Evolutionary conservation across 192 early-diverging fungal genomes (phyloP), one percentile per base, ranked within the genome.

Genomic region (Podila horticola): DNA sequence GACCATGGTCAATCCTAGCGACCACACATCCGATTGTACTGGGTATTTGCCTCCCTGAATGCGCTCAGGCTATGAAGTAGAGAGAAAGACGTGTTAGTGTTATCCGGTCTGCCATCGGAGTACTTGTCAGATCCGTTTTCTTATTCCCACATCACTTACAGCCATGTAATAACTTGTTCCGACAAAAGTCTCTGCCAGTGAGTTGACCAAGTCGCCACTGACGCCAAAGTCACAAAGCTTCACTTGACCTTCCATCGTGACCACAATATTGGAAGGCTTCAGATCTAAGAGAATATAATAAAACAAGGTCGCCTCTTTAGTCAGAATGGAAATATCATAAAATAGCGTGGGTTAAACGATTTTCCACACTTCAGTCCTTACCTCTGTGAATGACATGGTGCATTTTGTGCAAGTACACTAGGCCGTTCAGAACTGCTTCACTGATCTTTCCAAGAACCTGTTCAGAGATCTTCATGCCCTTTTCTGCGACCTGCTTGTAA

Each of bases 161-260:
- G 97, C 94, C 94, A 99, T 95, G 69, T 99, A 99, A 65, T 93
- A 95, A 76, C 93, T 93, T 20, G 98, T 99, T 24, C 98, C 98
- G 0, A 95, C 94, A 90, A 99, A 99, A 3, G 97, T 99, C 66
- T 94, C 89, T 7, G 96, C 98, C 29, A 93, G 76, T 13, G 95
- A 95, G 64, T 97, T 92, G 57, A 95, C 91, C 36, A 97, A 77
- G 82, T 98, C 92, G 12, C 95, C 95, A 10, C 93, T 95, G 8
- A 99, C 98, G 31, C 97, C 97, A 86, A 99, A 97, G 83, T 99
- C 97, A 62, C 95, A 97, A 31, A 99, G 89, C 74, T 99, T 99
- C 73, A 99, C 93, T 70, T 95, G 88, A 20, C 98, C 98, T 7
- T 86, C 82, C 55, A 90, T 89, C 31, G 97, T 96, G 10, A 98